Conservation (phyloP, 2,329 filamentous ascomycete species). For the Aspergillus oerlinghausenensis region DNA sequence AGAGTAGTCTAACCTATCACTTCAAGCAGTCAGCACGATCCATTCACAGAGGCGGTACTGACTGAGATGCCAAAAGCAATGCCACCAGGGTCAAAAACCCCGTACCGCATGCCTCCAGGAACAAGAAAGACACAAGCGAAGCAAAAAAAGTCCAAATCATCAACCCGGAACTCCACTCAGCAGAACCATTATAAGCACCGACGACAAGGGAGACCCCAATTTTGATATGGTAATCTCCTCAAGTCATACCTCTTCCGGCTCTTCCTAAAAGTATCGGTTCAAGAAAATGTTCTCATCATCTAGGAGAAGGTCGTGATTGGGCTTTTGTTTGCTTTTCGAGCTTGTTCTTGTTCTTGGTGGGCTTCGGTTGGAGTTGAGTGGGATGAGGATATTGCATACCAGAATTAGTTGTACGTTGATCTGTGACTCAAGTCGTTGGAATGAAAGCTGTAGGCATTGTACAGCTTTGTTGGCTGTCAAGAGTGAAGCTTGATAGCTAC, state of each 20-base stretch:
- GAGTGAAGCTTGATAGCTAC: neutral
- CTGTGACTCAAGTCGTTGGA: neutral
- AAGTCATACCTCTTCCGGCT: constrained; percentile 46
- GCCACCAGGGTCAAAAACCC: neutral
- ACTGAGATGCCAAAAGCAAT: neutral
- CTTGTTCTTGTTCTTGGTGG: neutral
- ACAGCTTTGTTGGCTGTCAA: neutral
- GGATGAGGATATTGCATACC: neutral
- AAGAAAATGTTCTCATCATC: constrained; percentile 41
- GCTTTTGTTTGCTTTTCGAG: neutral
- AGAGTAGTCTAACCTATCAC: neutral
- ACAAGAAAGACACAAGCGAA: neutral
- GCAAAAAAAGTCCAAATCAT: neutral
- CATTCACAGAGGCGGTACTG: neutral
- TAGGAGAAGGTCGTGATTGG: constrained; percentile 15
- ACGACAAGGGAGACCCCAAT: constrained; percentile 31
- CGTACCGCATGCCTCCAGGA: neutral
- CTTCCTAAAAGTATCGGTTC: constrained; percentile 45
- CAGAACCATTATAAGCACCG: constrained; percentile 47
- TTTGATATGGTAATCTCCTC: constrained; percentile 13
- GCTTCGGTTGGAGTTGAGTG: neutral
- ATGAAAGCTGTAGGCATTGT: neutral
- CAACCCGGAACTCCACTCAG: constrained; percentile 31
- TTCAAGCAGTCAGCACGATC: constrained; percentile 1
- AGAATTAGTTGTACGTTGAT: neutral